Evolutionary conservation across 73 alveolate species (phyloP), one percentile per base, ranked within the genome.

Genomic region (Paramecium pentaurelia): DNA sequence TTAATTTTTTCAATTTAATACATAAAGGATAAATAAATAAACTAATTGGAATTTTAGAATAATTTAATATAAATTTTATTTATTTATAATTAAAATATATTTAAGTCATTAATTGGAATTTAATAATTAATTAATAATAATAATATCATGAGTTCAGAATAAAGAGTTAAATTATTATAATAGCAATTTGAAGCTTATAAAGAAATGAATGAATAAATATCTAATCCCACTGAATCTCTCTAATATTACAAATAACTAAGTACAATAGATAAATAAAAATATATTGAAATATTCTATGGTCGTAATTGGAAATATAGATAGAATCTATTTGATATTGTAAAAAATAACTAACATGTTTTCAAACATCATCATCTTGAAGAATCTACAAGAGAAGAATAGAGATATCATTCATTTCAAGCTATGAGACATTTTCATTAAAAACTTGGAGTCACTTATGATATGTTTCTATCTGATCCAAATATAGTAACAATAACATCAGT

Each of bases 391-490:
- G 89, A 80, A 18, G 91, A 80, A 44, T 47, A 80, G 9, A 80
- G 89, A 80, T 80, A 80, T 45, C 75, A 80, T 80, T 80, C 91
- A 6, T 80, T 80, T 37, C 25, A 80, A 10, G 91, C 91, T 8
- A 80, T 44, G 77, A 80, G 32, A 34, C 22, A 10, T 42, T 80
- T 80, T 25, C 54, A 44, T 80, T 25, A 80, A 45, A 44, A 44
- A 40, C 42, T 80, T 18, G 91, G 73, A 42, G 34, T 80, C 3
- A 44, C 44, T 5, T 88, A 71, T 68, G 94, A 77, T 4, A 32
- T 40, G 32, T 71, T 42, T 71, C 4, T 40, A 42, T 22, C 75
- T 11, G 91, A 88, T 88, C 94, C 94, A 42, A 77, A 88, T 71
- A 45, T 60, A 10, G 71, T 88, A 22, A 64, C 94, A 16, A 30